Evolutionary conservation across 495 filamentous ascomycete species (phyloP), one percentile per base, ranked within the genome.

Genomic region (Aspergillus diversus): DNA sequence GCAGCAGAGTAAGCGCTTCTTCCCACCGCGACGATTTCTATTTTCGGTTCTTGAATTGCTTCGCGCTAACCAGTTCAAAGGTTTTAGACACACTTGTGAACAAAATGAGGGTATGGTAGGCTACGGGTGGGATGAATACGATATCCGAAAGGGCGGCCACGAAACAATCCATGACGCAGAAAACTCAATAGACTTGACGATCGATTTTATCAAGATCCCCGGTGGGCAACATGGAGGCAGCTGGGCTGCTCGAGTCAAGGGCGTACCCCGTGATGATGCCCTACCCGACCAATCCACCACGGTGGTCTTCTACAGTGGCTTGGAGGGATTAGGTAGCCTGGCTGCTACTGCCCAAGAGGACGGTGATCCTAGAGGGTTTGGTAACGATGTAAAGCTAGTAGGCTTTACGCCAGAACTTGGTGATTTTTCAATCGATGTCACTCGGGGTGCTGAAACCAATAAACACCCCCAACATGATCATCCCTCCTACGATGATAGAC

Each of bases 61-160:
- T 31, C 2, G 17, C 48, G 35, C 63, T 66, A 27, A 66, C 34
- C 11, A 33, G 5, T 6, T 59, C 31, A 4, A 76, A 97, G 93
- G 87, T 70, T 87, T 97, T 66, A 88, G 95, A 63, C 90, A 98
- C 73, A 96, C 96, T 0, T 99, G 95, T 76, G 95, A 98, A 71
- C 95, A 99, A 74, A 83, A 93, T 72, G 92, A 97, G 71, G 90
- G 89, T 61, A 97, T 99, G 90, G 87, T 87, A 47, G 93, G 95
- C 39, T 99, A 99, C 72, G 95, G 94, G 62, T 99, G 95, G 95
- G 94, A 98, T 65, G 81, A 95, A 69, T 99, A 96, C 76, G 95
- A 98, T 73, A 87, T 91, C 21, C 83, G 95, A 53, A 87, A 82
- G 48, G 95, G 95, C 66, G 95, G 95, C 52, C 80, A 88, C 27